A percentile compares a stretch with the other conserved stretches of the same genome.
These are phyloP conservation scores for Aspergillus udagawae DNA, from an alignment of 2,329 filamentous ascomycete species.

Conservation along the genomic window DNA sequence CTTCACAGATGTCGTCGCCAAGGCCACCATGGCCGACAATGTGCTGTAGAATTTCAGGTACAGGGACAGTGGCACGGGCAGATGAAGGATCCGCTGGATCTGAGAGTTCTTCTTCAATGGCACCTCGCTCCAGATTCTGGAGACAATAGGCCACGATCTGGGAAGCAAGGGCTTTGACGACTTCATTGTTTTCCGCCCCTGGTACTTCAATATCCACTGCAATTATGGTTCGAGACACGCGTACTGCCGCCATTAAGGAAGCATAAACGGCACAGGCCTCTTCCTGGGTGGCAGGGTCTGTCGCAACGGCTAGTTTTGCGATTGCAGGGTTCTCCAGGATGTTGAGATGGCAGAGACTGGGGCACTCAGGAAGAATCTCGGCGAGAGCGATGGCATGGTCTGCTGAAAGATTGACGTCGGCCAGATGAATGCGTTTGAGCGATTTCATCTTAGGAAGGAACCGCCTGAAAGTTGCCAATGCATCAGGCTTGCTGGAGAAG, in stretches of 20 bases:
- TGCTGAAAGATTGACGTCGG: slow-evolving; percentile 76
- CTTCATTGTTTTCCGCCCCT: slow-evolving; percentile 73
- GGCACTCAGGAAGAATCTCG: slow-evolving; percentile 82
- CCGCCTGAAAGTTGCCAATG: slow-evolving; percentile 69
- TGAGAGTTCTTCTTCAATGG: slow-evolving; percentile 57
- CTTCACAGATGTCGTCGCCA: slow-evolving; percentile 47
- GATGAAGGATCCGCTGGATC: slow-evolving; percentile 44
- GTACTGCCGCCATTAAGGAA: slow-evolving; percentile 80
- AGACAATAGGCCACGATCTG: slow-evolving; percentile 94
- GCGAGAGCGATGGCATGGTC: slow-evolving; percentile 88
- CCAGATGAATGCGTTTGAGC: slow-evolving; percentile 80
- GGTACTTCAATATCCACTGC: slow-evolving; percentile 92
- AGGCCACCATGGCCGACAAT: slow-evolving; percentile 68
- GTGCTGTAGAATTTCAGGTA: slow-evolving; percentile 82
- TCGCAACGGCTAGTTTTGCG: slow-evolving; percentile 69
- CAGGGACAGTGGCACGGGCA: slow-evolving; percentile 47
- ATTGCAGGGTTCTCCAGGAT: slow-evolving; percentile 69
- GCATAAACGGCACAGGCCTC: slow-evolving; percentile 93
- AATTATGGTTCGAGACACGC: slow-evolving; percentile 77
- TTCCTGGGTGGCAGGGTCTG: slow-evolving; percentile 75
- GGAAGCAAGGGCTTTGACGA: slow-evolving; percentile 86
- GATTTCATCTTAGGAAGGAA: slow-evolving; percentile 75
- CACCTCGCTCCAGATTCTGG: slow-evolving; percentile 78
- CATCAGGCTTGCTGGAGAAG: slow-evolving; percentile 70
- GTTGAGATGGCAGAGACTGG: slow-evolving; percentile 77